Percentiles rank a stretch among this genome's conserved stretches.
Evolutionary conservation across 352 stramenopile species (phyloP).

Genomic region (Peronospora farinosa): DNA sequence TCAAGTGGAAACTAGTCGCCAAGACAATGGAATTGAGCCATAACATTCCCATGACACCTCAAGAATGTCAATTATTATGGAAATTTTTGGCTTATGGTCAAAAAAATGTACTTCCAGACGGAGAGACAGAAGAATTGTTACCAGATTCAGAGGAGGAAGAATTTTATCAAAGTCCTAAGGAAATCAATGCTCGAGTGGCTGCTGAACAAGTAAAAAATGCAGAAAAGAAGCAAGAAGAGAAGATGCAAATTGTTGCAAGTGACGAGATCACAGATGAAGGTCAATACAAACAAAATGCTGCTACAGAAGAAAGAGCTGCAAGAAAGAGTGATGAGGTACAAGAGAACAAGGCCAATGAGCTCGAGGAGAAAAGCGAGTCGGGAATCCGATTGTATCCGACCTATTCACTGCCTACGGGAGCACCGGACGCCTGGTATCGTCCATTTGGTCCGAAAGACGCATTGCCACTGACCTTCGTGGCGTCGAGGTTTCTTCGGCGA

Average conservation of each 20-base stretch:
- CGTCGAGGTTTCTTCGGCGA: constrained; percentile 49
- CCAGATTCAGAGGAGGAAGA: constrained; percentile 50
- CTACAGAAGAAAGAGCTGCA: not conserved
- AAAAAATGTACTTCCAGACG: not conserved
- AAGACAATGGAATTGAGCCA: constrained; percentile 36
- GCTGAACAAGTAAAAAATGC: not conserved
- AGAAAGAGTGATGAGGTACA: not conserved
- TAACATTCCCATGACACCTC: constrained; percentile 26
- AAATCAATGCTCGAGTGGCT: constrained; percentile 23
- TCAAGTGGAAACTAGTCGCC: constrained; percentile 45
- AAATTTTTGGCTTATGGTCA: constrained; percentile 71
- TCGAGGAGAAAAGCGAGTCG: constrained; percentile 6
- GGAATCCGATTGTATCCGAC: constrained; percentile 34
- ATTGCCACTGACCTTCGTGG: constrained; percentile 48
- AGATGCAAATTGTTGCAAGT: not conserved
- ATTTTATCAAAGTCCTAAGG: constrained; percentile 25
- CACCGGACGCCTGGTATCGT: constrained; percentile 34
- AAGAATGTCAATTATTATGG: constrained; percentile 56
- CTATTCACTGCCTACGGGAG: constrained; percentile 38
- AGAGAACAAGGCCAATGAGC: not conserved
- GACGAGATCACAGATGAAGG: not conserved
- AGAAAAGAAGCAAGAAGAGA: not conserved
- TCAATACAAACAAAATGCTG: not conserved
- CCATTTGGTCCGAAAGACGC: constrained; percentile 38
- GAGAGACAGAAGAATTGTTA: constrained; percentile 26